phyloP scores from a whole-genome alignment of 1,139 yeast species.

The Diutina siamensis region DNA sequence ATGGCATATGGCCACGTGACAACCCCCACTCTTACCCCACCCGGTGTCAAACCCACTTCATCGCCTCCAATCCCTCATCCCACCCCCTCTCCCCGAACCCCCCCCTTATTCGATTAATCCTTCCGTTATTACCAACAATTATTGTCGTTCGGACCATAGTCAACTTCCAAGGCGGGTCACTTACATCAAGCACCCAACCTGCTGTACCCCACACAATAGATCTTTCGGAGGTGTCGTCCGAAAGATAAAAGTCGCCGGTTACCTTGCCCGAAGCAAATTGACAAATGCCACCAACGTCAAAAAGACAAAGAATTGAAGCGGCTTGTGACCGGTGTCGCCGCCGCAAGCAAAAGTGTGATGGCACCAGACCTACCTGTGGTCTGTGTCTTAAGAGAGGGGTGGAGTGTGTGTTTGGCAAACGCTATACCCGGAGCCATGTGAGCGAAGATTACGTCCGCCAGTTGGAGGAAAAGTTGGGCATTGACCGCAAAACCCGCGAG shows the following conservation, averaged over 20 bases:
- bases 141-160: too few species aligned
- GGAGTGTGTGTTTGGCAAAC: constrained; percentile 4
- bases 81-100: too few species aligned
- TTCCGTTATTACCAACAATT: too few species aligned
- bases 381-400: not conserved
- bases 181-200: too few species aligned
- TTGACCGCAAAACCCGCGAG: not conserved
- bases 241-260: too few species aligned
- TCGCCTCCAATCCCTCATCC: too few species aligned
- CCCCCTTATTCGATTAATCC: too few species aligned
- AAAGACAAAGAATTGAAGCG: not conserved
- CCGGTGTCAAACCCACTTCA: too few species aligned
- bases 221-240: not conserved
- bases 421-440: constrained; percentile 1
- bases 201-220: not conserved
- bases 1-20: too few species aligned
- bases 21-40: too few species aligned
- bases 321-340: constrained; percentile 6
- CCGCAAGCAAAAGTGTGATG: constrained; percentile 4
- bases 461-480: constrained; percentile 4
- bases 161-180: too few species aligned
- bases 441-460: constrained; percentile 2
- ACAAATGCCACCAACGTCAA: not conserved
- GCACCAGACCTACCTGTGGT: not conserved
- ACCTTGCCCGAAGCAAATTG: too few species aligned